Base-by-base conservation (phyloP, 805 yeast species). In the Debaryomyces castellii region DNA sequence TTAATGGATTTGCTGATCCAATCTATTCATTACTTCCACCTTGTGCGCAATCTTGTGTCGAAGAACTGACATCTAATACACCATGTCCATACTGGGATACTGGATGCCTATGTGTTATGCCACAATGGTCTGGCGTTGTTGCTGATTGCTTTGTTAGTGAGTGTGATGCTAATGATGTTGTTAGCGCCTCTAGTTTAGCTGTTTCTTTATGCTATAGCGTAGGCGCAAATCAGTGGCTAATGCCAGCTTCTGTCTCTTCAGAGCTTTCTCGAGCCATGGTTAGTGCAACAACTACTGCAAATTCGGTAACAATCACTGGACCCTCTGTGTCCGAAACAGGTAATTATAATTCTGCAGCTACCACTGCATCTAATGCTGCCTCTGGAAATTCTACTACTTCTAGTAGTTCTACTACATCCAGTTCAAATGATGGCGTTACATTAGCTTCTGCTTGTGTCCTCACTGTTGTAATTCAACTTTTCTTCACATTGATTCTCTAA, bases 31-130 rank as follows among this genome's bases (percentile, higher is more conserved):
- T 51, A 5, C 57, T 74, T 23, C 80, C 80, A 23, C 39, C 53
- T 1, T 76, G 80, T 58, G 80, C 80, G 32, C 48, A 59, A 43
- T 50, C 59, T 3, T 75, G 80, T 58, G 76, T 69, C 14, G 56
- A 67, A 40, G 56, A 59, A 25, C 54, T 62, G 22, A 64, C 70
- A 10, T 58, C 62, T 28, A 72, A 67, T 43, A 76, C 80, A 5
- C 79, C 79, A 18, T 75, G 80, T 51, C 80, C 80, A 39, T 73
- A 74, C 57, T 74, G 78, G 78, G 80, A 74, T 51, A 71, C 78
- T 23, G 80, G 80, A 7, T 74, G 80, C 49, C 63, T 74, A 40
- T 74, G 79, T 54, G 74, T 73, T 24, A 72, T 74, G 76, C 73
- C 77, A 12, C 71, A 66, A 49, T 74, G 74, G 73, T 63, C 69